Evolutionary conservation across 2,329 filamentous ascomycete species (phyloP).

Genomic region (Madurella fahalii): DNA sequence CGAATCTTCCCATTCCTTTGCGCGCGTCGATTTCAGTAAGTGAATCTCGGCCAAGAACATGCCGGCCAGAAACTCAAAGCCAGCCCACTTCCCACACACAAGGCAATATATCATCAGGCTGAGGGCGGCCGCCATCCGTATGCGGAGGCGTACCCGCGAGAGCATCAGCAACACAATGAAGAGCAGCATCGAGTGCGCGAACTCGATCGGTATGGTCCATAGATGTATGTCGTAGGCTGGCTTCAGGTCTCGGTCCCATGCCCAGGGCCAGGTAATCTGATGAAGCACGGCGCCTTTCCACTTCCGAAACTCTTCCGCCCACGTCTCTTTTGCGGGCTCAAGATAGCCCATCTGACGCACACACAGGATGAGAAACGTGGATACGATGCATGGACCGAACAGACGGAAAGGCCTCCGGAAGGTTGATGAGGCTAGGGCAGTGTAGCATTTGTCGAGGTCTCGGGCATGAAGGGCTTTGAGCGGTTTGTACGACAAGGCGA

Average conservation of each 20-base stretch:
- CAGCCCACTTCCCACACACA: slow-evolving; percentile 39
- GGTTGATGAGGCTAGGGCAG: slow-evolving; percentile 42
- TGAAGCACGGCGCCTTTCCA: slow-evolving; percentile 32
- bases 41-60: slow-evolving; percentile 44
- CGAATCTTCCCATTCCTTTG: slow-evolving; percentile 22
- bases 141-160: slow-evolving; percentile 31
- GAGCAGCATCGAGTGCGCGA: slow-evolving; percentile 42
- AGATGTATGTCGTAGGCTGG: slow-evolving; percentile 42
- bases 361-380: slow-evolving; percentile 38
- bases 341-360: slow-evolving; percentile 31
- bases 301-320: slow-evolving; percentile 28
- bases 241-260: slow-evolving; percentile 33
- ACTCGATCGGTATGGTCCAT: slow-evolving; percentile 48
- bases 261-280: slow-evolving; percentile 35
- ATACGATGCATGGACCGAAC: slow-evolving; percentile 42
- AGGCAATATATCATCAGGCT: slow-evolving; percentile 37
- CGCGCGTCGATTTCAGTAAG: slow-evolving; percentile 31
- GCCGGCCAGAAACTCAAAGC: slow-evolving; percentile 44
- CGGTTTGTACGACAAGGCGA: slow-evolving; percentile 43
- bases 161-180: slow-evolving; percentile 39
- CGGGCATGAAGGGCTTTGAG: slow-evolving; percentile 39
- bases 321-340: slow-evolving; percentile 17
- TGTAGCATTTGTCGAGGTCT: slow-evolving; percentile 35
- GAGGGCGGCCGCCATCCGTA: slow-evolving; percentile 32
- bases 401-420: slow-evolving; percentile 46